A percentile compares a stretch with the other conserved stretches of the same genome.
Conservation (phyloP, 495 filamentous ascomycete species). For the Neurospora tetrasperma region DNA sequence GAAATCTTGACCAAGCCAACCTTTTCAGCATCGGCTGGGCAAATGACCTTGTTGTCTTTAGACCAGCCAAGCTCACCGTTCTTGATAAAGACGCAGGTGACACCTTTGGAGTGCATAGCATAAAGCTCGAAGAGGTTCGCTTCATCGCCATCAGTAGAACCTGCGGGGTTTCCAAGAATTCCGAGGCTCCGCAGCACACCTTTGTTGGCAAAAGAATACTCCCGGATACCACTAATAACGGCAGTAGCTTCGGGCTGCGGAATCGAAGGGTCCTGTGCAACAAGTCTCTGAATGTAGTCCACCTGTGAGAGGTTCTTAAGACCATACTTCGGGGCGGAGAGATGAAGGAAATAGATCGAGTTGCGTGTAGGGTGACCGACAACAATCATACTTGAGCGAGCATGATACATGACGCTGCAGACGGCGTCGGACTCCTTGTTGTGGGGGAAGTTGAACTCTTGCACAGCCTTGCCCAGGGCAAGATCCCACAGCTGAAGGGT, state of each 20-base stretch:
- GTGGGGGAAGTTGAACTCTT: conserved; percentile 94
- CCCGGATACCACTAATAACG: conserved; percentile 87
- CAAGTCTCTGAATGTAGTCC: conserved; percentile 66
- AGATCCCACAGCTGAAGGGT: conserved; percentile 99
- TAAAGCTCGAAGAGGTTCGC: conserved; percentile 82
- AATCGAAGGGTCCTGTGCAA: conserved; percentile 58
- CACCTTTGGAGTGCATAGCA: conserved; percentile 92
- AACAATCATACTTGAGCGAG: conserved; percentile 78
- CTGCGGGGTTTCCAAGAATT: conserved; percentile 55
- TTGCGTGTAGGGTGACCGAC: conserved; percentile 96
- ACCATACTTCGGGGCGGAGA: conserved; percentile 87
- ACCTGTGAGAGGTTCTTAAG: conserved; percentile 74
- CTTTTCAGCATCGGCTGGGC: conserved; percentile 61
- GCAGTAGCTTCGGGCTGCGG: conserved; percentile 86
- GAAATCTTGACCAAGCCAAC: conserved; percentile 45
- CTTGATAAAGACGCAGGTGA: conserved; percentile 74
- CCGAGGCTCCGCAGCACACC: conserved; percentile 84
- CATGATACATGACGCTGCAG: conserved; percentile 90
- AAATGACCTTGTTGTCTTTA: conserved; percentile 70
- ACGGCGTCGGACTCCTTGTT: conserved; percentile 94
- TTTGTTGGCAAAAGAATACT: conserved; percentile 84
- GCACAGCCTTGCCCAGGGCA: conserved; percentile 83
- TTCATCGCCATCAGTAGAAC: conserved; percentile 44
- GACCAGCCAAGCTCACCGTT: conserved; percentile 85
- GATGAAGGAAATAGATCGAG: conserved; percentile 90